phyloP scores from a whole-genome alignment of 1,284 basidiomycete species.

The Cryptococcus sp. region DNA sequence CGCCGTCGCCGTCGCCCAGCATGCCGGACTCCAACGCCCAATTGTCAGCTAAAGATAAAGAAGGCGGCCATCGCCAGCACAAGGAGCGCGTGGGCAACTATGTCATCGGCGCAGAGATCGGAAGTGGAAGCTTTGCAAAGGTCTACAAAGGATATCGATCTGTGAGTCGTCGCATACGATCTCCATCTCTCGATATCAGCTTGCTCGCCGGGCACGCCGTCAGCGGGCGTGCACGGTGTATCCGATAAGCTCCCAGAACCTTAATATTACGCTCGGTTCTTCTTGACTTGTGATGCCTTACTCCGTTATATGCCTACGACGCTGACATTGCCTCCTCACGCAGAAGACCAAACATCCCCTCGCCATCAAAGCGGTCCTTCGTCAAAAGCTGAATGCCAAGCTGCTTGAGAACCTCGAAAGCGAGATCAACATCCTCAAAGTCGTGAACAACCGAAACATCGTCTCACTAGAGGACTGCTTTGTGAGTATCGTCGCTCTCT shows the following conservation, averaged over 20 bases:
- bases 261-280: too few species aligned
- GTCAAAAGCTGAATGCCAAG: constrained; percentile 85
- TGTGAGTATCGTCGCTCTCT: constrained; percentile 45
- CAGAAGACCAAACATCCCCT: constrained; percentile 76
- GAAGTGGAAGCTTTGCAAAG: constrained; percentile 86
- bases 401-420: constrained; percentile 95
- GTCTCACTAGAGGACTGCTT: constrained; percentile 92
- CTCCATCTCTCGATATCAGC: too few species aligned
- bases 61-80: constrained; percentile 15
- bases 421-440: constrained; percentile 96
- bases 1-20: not conserved
- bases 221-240: too few species aligned
- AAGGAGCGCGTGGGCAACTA: constrained; percentile 57
- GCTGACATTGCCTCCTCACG: constrained; percentile 9
- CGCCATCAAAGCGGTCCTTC: constrained; percentile 93
- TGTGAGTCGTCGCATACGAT: constrained; percentile 57
- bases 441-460: constrained; percentile 88
- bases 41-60: constrained; percentile 14
- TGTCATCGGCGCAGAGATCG: constrained; percentile 59
- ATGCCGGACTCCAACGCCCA: constrained; percentile 12
- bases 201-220: too few species aligned
- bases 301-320: not conserved
- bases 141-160: constrained; percentile 92
- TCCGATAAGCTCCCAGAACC: too few species aligned
- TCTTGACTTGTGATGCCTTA: too few species aligned